Evolutionary conservation across 768 basidiomycete genomes (phyloP).

Genomic region (Suillus cothurnatus): DNA sequence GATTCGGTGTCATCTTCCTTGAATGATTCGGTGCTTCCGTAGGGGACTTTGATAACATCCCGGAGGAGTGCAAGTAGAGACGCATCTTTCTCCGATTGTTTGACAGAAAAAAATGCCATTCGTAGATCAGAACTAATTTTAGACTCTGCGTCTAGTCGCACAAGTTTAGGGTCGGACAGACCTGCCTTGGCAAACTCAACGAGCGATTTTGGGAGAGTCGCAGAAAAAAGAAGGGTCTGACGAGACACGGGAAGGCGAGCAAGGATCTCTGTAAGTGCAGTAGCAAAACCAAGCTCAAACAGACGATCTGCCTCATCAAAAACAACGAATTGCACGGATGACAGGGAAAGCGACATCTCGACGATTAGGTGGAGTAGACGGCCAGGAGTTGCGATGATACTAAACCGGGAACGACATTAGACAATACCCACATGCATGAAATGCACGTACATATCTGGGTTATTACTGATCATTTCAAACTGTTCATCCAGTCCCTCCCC

Average conservation of each 20-base stretch:
- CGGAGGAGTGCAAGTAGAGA: constrained; percentile 81
- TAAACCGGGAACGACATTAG: constrained; percentile 34
- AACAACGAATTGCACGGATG: constrained; percentile 85
- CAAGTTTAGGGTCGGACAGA: constrained; percentile 88
- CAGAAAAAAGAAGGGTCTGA: constrained; percentile 95
- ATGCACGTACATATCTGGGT: constrained; percentile 87
- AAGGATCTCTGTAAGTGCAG: constrained; percentile 89
- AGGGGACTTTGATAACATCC: constrained; percentile 84
- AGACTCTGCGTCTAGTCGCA: constrained; percentile 94
- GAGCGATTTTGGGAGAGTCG: constrained; percentile 92
- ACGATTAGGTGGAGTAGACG: constrained; percentile 95
- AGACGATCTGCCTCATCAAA: constrained; percentile 99
- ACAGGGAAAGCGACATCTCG: constrained; percentile 94
- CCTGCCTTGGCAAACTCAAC: constrained; percentile 99
- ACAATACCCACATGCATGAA: constrained; percentile 6
- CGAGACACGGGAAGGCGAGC: constrained; percentile 83
- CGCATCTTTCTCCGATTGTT: constrained; percentile 93
- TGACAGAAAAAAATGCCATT: constrained; percentile 93
- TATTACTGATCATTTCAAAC: constrained; percentile 91
- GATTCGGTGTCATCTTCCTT: constrained; percentile 29
- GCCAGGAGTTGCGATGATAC: constrained; percentile 97
- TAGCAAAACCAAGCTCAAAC: constrained; percentile 98
- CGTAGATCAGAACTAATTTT: constrained; percentile 93
- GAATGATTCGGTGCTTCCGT: constrained; percentile 39
- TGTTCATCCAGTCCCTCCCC: constrained; percentile 96